These are phyloP conservation scores for Keithomyces neogunnii DNA, from an alignment of 2,329 filamentous ascomycete genomes.

Conservation along the genomic window DNA sequence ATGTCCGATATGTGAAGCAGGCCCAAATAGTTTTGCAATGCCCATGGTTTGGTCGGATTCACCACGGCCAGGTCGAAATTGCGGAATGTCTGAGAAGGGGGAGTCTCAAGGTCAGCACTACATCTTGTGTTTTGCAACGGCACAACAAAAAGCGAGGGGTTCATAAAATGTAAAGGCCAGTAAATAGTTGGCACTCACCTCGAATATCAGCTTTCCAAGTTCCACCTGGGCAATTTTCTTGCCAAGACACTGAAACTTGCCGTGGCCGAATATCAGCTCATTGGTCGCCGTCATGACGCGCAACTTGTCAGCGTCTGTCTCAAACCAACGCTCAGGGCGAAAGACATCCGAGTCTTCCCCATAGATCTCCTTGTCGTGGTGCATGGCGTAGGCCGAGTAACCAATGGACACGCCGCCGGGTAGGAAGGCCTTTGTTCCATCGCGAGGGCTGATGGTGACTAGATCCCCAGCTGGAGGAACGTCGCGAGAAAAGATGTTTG, in stretches of 20 bases:
- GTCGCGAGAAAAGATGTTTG: conserved; percentile 18
- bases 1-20: neutral
- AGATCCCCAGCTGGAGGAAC: conserved; percentile 14
- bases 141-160: too few relatives aligned
- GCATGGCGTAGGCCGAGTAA: conserved; percentile 21
- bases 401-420: conserved; percentile 23
- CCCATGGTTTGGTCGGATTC: neutral
- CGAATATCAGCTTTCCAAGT: conserved; percentile 28
- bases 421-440: conserved; percentile 22
- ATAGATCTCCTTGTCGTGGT: conserved; percentile 20
- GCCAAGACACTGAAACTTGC: conserved; percentile 28
- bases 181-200: conserved; percentile 21
- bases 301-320: conserved; percentile 18
- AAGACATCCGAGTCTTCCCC: conserved; percentile 24
- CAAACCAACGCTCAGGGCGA: conserved; percentile 28
- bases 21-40: neutral
- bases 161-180: too few relatives aligned
- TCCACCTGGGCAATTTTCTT: conserved; percentile 29
- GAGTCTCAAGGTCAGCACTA: neutral
- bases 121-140: neutral
- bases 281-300: conserved; percentile 23
- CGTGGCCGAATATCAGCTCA: conserved; percentile 29
- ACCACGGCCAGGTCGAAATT: neutral
- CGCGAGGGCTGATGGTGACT: conserved; percentile 16
- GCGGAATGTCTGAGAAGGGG: neutral